Evolutionary conservation across 2,329 filamentous ascomycete genomes (phyloP).

Genomic region (Xylariaceae sp.): DNA sequence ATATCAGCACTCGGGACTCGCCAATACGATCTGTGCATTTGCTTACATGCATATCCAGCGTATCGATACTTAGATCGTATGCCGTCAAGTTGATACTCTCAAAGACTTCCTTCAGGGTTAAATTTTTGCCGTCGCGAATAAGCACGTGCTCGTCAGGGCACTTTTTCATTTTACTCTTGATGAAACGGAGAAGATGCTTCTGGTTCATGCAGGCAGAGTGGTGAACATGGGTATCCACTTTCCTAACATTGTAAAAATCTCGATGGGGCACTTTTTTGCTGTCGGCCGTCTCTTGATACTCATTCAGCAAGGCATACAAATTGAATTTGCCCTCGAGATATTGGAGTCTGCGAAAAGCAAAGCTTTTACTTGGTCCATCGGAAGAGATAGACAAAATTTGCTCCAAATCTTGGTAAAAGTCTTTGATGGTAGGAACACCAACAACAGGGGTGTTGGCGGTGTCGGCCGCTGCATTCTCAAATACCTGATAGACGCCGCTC

Average conservation of each 20-base stretch:
- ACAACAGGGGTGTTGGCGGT: constrained; percentile 67
- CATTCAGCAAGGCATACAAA: constrained; percentile 86
- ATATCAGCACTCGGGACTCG: constrained; percentile 8
- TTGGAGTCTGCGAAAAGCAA: constrained; percentile 89
- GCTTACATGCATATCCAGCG: constrained; percentile 92
- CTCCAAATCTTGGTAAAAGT: constrained; percentile 95
- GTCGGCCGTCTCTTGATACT: constrained; percentile 96
- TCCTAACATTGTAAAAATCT: constrained; percentile 98
- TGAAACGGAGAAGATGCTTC: constrained; percentile 95
- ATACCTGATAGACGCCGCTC: constrained; percentile 89
- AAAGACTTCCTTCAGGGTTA: constrained; percentile 91
- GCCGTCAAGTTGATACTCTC: constrained; percentile 96
- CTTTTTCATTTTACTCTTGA: constrained; percentile 99
- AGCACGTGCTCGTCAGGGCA: constrained; percentile 90
- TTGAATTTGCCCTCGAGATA: constrained; percentile 98
- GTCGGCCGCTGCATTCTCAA: constrained; percentile 62
- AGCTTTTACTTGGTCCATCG: constrained; percentile 94
- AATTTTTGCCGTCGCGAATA: constrained; percentile 83
- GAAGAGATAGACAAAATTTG: constrained; percentile 83
- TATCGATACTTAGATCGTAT: constrained; percentile 97
- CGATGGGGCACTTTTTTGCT: constrained; percentile 96
- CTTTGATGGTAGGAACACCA: constrained; percentile 83
- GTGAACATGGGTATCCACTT: constrained; percentile 98
- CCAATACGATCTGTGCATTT: background rate
- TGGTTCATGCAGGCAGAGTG: constrained; percentile 99